phyloP scores from a whole-genome alignment of 208 protist species.

The Acanthamoeba rhysodes region DNA sequence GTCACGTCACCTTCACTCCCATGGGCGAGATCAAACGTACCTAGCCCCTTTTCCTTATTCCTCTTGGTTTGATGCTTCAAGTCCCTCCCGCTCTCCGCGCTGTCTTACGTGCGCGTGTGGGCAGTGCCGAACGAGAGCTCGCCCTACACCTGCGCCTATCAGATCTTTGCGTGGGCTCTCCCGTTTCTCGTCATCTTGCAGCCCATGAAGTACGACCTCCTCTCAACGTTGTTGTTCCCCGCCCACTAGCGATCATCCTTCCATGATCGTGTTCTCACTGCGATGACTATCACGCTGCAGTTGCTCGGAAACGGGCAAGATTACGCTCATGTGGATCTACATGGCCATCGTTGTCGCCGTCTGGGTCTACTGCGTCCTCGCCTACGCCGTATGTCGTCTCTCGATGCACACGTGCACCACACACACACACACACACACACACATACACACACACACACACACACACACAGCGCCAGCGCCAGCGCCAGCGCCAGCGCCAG shows the following conservation, averaged over 20 bases:
- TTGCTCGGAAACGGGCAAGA: conserved; percentile 17
- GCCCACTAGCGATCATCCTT: not conserved
- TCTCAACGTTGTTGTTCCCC: too few species aligned
- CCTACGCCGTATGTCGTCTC: not conserved
- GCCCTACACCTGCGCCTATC: conserved; percentile 26
- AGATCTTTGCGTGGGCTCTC: conserved; percentile 60
- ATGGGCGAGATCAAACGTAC: conserved; percentile 72
- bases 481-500: too few species aligned
- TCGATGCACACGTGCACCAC: not conserved
- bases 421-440: not conserved
- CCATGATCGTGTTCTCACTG: not conserved
- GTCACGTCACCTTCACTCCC: conserved; percentile 57
- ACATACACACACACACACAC: not conserved
- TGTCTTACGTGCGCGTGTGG: too few species aligned
- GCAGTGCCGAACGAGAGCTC: conserved; percentile 50
- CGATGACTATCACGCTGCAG: not conserved
- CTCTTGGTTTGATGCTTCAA: not conserved
- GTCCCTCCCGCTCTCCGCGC: not conserved
- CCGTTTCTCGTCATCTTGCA: conserved; percentile 42
- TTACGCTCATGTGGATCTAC: conserved; percentile 41
- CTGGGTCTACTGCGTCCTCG: conserved; percentile 48
- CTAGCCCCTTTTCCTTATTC: not conserved
- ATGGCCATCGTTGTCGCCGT: conserved; percentile 22
- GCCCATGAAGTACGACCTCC: not conserved
- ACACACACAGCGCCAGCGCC: not conserved